Base-by-base conservation (phyloP, 2,329 filamentous ascomycete species). In the Xylariaceae sp. region DNA sequence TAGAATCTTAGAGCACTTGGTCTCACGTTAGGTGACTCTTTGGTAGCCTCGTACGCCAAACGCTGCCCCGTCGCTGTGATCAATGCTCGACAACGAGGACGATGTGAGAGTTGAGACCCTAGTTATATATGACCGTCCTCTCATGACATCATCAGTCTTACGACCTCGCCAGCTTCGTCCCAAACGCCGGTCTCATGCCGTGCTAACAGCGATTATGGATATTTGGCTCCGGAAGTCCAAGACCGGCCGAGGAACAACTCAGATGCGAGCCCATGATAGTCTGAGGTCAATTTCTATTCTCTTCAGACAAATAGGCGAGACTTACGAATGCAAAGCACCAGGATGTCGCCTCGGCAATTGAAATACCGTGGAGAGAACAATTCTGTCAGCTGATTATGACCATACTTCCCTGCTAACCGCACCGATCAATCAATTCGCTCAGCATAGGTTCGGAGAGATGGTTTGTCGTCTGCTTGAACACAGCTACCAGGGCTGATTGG, bases 31-130 rank as follows among this genome's bases (percentile, higher is more conserved):
- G 35, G 49, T 11, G 27, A 41, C 2, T 20, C 11, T 6, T 22
- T 46, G 6, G 55, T 59, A 3, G 60, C 55, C 40, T 63, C 59
- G 19, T 61, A 63, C 0, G 57, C 59, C 58, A 64, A 61, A 6
- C 59, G 52, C n/a, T 64, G 49, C 4, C 59, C 57, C 1, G 53
- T 56, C 3, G 59, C 55, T n/a, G 55, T 50, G 5, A 62, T 44
- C 7, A 63, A 36, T 11, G 41, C 43, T 17, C 57, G 52, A 19
- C 50, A 60, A 8, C 55, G 60, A 3, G 60, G 60, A 63, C 37
- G 3, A 63, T 36, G 19, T 49, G 34, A 2, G 52, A 21, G 29
- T 60, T 60, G 27, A 56, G 55, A 21, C 41, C 40, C 5, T 51
- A 42, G 14, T 50, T 48, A n/a, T 52, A 55, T n/a, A 16, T 59